A percentile compares a stretch with the other conserved stretches of the same genome.
Conservation (phyloP, 768 basidiomycete species). For the Boletus patriciae region DNA sequence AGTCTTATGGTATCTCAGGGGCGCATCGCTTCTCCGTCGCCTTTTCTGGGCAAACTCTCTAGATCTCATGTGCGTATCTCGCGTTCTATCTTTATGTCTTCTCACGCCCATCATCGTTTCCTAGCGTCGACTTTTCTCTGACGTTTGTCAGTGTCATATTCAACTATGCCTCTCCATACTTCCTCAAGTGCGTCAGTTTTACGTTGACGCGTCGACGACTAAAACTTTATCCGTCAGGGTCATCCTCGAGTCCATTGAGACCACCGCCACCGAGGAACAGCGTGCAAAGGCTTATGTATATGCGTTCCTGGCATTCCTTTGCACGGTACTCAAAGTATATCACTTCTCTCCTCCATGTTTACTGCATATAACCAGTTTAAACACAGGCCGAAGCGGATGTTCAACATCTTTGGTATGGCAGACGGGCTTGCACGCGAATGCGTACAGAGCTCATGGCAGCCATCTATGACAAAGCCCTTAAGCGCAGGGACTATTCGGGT, state of each 20-base stretch:
- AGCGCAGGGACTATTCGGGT: conserved; percentile 81
- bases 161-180: conserved; percentile 82
- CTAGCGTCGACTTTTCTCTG: conserved; percentile 61
- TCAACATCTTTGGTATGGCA: conserved; percentile 77
- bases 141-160: conserved; percentile 70
- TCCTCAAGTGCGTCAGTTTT: conserved; percentile 59
- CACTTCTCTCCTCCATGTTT: neutral
- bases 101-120: neutral
- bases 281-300: conserved; percentile 71
- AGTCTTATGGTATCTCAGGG: conserved; percentile 11
- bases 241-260: conserved; percentile 59
- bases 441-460: conserved; percentile 79
- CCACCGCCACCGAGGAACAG: conserved; percentile 45
- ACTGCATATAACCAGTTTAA: neutral
- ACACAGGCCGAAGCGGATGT: conserved; percentile 60
- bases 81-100: neutral
- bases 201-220: neutral
- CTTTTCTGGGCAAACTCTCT: conserved; percentile 47
- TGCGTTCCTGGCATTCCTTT: conserved; percentile 72
- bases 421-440: conserved; percentile 72
- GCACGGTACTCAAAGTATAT: conserved; percentile 37
- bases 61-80: conserved; percentile 39
- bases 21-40: conserved; percentile 39
- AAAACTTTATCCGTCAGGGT: conserved; percentile 33
- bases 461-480: conserved; percentile 87